Percentiles rank a stretch among this genome's conserved stretches.
Evolutionary conservation across 1,139 yeast genomes (phyloP).

Genomic region (Geotrichum australiense): DNA sequence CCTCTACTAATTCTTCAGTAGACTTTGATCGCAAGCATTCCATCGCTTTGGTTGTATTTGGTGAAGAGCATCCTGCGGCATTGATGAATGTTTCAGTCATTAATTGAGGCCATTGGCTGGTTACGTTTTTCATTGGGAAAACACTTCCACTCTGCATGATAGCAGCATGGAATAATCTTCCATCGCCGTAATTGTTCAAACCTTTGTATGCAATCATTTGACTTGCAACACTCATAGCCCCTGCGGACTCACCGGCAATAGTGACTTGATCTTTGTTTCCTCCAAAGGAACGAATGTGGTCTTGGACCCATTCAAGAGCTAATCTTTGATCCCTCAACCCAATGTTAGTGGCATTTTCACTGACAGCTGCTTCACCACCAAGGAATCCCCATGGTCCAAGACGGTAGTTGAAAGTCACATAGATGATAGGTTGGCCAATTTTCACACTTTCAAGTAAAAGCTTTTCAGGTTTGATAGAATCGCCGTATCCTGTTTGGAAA

Average conservation of each 20-base stretch:
- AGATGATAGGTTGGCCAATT: slow-evolving; percentile 19
- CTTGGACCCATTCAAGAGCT: slow-evolving; percentile 32
- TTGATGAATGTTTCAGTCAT: slow-evolving; percentile 11
- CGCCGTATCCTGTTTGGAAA: slow-evolving; percentile 22
- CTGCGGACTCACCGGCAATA: slow-evolving; percentile 33
- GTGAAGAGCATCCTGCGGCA: slow-evolving; percentile 18
- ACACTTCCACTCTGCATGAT: slow-evolving; percentile 26
- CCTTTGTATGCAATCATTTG: slow-evolving; percentile 23
- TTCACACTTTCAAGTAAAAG: slow-evolving; percentile 20
- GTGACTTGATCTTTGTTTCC: slow-evolving; percentile 31
- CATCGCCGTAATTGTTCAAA: slow-evolving; percentile 11
- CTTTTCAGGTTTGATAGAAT: slow-evolving; percentile 15
- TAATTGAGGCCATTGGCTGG: slow-evolving; percentile 9
- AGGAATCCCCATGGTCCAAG: slow-evolving; percentile 31
- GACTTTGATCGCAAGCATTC: slow-evolving; percentile 20
- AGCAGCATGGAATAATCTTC: slow-evolving; percentile 25
- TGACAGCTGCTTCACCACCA: slow-evolving; percentile 21
- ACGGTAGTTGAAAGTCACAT: slow-evolving; percentile 25
- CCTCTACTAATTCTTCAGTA: slow-evolving; percentile 12
- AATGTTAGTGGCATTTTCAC: slow-evolving; percentile 24
- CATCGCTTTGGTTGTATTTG: slow-evolving; percentile 17
- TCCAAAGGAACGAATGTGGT: slow-evolving; percentile 30
- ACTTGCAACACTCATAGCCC: slow-evolving; percentile 29
- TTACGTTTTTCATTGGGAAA: slow-evolving; percentile 9
- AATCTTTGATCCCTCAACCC: slow-evolving; percentile 31